Evolutionary conservation across 1,284 basidiomycete species (phyloP), one percentile per base, ranked within the genome.

Genomic region (Apiotrichum mycotoxinovorans): DNA sequence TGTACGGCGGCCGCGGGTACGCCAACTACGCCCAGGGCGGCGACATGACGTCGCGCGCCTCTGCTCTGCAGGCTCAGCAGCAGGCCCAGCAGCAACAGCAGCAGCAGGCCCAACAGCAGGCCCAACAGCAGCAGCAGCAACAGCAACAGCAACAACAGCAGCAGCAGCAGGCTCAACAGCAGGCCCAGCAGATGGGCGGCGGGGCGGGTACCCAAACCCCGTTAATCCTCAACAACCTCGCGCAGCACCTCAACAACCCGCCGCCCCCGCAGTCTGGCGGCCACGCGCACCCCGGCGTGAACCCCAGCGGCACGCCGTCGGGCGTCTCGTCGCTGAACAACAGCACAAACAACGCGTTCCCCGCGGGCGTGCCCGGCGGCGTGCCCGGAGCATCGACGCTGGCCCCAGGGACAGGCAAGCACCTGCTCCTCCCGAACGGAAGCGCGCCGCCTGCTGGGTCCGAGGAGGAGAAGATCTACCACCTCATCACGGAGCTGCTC

Each of bases 401-500:
- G 4, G 49, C 60, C 14, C 64, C 57, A n/a, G 57, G 64, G 15
- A 63, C 64, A 23, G 74, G 71, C 20, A 78, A 77, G 63, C 63
- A 73, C 18, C 53, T 77, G n/a, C 58, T 78, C 51, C 59, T 76
- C 42, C 75, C 73, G 4, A 71, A 70, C 48, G 75, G 73, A n/a
- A 69, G 64, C 20, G 63, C 72, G 17, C 74, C 72, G 0, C 70
- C 73, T 2, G 65, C 67, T 0, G 74, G 74, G 20, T 69, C 70
- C 22, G 80, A 81, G 58, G 80, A 81, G 63, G 79, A 80, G 57
- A 80, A 81, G 70, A 81, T 82, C 35, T 81, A 80, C 68, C 72
- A 74, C 45, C 68, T 82, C 61, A 80, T 82, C 65, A 78, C 78
- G 35, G 79, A 81, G 63, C 64, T 82, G 51, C 69, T 80, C 60